Conservation (phyloP, 441 rosid species). For the Hura crepitans region DNA sequence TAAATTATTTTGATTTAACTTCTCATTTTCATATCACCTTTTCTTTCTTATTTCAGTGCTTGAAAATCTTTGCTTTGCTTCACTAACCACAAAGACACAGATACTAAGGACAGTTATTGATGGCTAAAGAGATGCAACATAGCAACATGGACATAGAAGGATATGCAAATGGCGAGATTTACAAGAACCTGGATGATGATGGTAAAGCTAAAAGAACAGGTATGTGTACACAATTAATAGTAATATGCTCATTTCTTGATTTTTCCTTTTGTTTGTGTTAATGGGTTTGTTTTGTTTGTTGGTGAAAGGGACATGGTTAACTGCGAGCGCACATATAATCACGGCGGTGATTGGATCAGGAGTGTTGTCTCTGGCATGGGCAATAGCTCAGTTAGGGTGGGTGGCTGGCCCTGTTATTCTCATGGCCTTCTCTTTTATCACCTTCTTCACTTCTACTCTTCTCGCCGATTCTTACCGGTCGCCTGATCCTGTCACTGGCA, state of each 20-base stretch:
- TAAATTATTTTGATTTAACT: background rate
- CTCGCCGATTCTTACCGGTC: constrained; percentile 75
- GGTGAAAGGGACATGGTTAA: constrained; percentile 59
- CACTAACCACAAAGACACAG: background rate
- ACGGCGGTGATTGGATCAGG: constrained; percentile 92
- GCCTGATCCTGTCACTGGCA: constrained; percentile 69
- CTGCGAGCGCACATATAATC: constrained; percentile 81
- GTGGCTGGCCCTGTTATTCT: constrained; percentile 58
- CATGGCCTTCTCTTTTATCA: constrained; percentile 58
- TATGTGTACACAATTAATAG: background rate
- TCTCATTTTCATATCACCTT: background rate
- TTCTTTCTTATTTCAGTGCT: no score
- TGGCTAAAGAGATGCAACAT: constrained; percentile 37
- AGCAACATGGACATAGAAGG: constrained; percentile 39
- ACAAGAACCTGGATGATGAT: constrained; percentile 54
- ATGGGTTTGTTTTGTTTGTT: background rate
- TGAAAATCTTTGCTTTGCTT: background rate
- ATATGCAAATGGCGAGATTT: constrained; percentile 17
- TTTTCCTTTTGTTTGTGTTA: background rate
- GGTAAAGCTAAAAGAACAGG: constrained; percentile 52
- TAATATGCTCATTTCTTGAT: background rate
- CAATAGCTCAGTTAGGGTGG: constrained; percentile 88
- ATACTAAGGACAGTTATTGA: constrained; percentile 3
- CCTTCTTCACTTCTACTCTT: constrained; percentile 64
- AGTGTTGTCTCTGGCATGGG: constrained; percentile 82